Percentiles rank a stretch among this genome's conserved stretches.
These are phyloP conservation scores for Yamadazyma paraphyllophila DNA, from an alignment of 805 yeast species.

Conservation along the genomic window DNA sequence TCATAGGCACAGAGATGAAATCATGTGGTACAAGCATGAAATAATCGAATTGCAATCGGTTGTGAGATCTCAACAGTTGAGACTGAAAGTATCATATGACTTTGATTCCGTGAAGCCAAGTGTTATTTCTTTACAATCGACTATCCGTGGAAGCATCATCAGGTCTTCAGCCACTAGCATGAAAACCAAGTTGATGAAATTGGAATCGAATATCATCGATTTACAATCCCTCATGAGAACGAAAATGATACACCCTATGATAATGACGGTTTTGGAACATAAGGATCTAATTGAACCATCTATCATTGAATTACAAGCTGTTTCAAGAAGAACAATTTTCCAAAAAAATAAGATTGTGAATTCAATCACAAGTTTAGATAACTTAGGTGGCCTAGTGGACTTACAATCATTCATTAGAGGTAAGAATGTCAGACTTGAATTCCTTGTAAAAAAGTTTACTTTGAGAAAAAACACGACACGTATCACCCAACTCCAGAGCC, in stretches of 20 bases:
- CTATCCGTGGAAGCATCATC: slow-evolving; percentile 38
- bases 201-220: slow-evolving; percentile 20
- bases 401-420: slow-evolving; percentile 44
- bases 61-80: slow-evolving; percentile 26
- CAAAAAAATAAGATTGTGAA: slow-evolving; percentile 16
- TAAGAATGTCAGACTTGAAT: slow-evolving; percentile 25
- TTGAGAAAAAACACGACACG: slow-evolving; percentile 5
- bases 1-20: slow-evolving; percentile 34
- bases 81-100: slow-evolving; percentile 8
- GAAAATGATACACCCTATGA: slow-evolving; percentile 18
- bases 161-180: slow-evolving; percentile 21
- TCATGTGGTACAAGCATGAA: slow-evolving; percentile 26
- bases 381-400: slow-evolving; percentile 21
- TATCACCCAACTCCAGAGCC: slow-evolving; percentile 38
- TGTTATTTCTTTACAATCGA: slow-evolving; percentile 39
- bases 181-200: slow-evolving; percentile 11
- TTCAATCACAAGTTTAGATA: slow-evolving; percentile 17
- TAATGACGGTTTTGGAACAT: slow-evolving; percentile 23
- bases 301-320: slow-evolving; percentile 29
- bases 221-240: slow-evolving; percentile 40
- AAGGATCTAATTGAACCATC: slow-evolving; percentile 20
- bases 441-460: slow-evolving; percentile 13
- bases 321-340: slow-evolving; percentile 25
- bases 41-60: slow-evolving; percentile 41
- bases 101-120: slow-evolving; percentile 15